Conservation (phyloP, 495 filamentous ascomycete species). For the Terfezia boudieri region DNA sequence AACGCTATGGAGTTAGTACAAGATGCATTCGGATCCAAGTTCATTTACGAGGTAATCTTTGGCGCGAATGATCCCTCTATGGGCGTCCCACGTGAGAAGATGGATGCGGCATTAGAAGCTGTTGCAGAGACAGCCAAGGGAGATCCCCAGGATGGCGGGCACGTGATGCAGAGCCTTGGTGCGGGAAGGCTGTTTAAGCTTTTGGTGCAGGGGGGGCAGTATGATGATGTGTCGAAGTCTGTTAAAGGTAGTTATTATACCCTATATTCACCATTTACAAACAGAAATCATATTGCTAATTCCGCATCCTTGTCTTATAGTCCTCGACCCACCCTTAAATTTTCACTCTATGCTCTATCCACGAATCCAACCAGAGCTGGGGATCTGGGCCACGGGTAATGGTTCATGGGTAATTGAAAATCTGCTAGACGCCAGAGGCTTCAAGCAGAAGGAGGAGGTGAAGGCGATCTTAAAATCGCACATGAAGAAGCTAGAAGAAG, state of each 20-base stretch:
- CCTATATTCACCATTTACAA: conserved; percentile 1
- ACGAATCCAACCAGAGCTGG: conserved; percentile 45
- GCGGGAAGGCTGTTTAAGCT: conserved; percentile 77
- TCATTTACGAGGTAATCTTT: conserved; percentile 62
- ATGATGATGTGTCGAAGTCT: conserved; percentile 43
- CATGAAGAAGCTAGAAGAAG: conserved; percentile 21
- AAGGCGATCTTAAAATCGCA: conserved; percentile 36
- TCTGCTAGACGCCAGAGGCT: conserved; percentile 58
- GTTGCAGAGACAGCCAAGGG: conserved; percentile 38
- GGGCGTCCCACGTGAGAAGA: background rate
- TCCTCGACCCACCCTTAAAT: conserved; percentile 49
- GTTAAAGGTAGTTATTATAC: conserved; percentile 25
- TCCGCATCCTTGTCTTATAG: conserved; percentile 14
- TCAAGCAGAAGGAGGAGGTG: conserved; percentile 39
- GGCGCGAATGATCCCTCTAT: conserved; percentile 23
- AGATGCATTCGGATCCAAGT: conserved; percentile 64
- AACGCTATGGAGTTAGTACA: conserved; percentile 43
- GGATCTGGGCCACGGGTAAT: conserved; percentile 69
- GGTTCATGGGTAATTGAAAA: conserved; percentile 65
- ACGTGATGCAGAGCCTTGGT: conserved; percentile 36
- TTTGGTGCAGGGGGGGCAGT: conserved; percentile 66
- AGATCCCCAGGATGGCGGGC: conserved; percentile 33
- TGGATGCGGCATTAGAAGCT: conserved; percentile 35
- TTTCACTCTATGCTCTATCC: conserved; percentile 63
- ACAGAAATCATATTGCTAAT: background rate